Evolutionary conservation across 371 early-diverging fungal species (phyloP).

Genomic region (Actinomortierella ambigua): DNA sequence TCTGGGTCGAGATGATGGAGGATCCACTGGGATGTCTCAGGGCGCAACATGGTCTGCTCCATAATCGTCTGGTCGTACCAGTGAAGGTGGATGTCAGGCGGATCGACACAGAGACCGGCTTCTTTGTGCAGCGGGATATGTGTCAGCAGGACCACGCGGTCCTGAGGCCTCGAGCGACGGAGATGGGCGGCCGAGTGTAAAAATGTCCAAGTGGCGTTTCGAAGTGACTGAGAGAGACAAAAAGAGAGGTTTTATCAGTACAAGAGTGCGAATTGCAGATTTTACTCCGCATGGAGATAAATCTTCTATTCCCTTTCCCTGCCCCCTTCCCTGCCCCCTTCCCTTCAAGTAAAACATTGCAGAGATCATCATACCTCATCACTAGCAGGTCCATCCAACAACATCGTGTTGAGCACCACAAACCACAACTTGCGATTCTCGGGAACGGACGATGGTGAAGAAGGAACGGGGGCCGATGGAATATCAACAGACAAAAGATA

Average conservation of each 20-base stretch:
- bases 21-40: conserved; percentile 49
- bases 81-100: conserved; percentile 35
- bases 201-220: conserved; percentile 38
- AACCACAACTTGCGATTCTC: conserved; percentile 24
- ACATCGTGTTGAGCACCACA: conserved; percentile 56
- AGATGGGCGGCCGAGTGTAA: conserved; percentile 50
- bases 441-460: background rate
- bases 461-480: conserved; percentile 13
- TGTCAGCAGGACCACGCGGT: conserved; percentile 57
- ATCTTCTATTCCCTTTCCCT: no score
- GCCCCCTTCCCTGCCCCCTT: no score
- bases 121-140: conserved; percentile 64
- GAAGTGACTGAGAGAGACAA: no score
- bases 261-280: no score
- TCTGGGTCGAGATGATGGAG: conserved; percentile 51
- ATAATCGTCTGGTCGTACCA: conserved; percentile 47
- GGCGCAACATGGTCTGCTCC: conserved; percentile 58
- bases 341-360: no score
- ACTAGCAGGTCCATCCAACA: conserved; percentile 50
- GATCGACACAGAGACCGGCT: conserved; percentile 56
- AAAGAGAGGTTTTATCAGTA: no score
- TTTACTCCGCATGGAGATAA: no score
- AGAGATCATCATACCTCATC: conserved; percentile 45
- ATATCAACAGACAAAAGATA: conserved; percentile 21
- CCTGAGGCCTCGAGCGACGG: conserved; percentile 60